Evolutionary conservation across 495 filamentous ascomycete genomes (phyloP).

Genomic region (Alectoria sarmentosa): DNA sequence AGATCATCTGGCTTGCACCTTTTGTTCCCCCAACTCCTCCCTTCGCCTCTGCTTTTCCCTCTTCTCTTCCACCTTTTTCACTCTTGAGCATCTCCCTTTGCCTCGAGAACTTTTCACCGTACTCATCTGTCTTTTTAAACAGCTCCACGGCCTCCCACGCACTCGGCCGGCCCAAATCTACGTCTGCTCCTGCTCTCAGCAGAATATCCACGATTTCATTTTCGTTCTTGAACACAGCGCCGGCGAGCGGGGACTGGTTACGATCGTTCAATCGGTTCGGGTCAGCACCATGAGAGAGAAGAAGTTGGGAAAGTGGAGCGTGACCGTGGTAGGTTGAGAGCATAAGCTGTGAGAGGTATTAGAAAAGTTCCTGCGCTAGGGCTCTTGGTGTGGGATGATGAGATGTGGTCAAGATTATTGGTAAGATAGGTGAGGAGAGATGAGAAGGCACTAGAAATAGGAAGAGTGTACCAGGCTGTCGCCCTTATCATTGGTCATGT

Average conservation of each 20-base stretch:
- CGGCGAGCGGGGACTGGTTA: slow-evolving; percentile 48
- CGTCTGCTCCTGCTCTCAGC: slow-evolving; percentile 44
- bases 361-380: not conserved
- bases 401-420: not conserved
- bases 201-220: slow-evolving; percentile 30
- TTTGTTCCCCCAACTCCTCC: slow-evolving; percentile 18
- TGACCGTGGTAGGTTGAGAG: slow-evolving; percentile 50
- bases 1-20: slow-evolving; percentile 15
- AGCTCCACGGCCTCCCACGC: slow-evolving; percentile 41
- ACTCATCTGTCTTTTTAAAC: slow-evolving; percentile 46
- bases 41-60: not conserved
- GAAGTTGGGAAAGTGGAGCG: slow-evolving; percentile 41
- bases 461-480: slow-evolving; percentile 41
- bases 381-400: not conserved
- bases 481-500: slow-evolving; percentile 50
- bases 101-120: slow-evolving; percentile 37
- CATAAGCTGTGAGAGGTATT: slow-evolving; percentile 37
- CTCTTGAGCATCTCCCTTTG: slow-evolving; percentile 13
- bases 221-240: slow-evolving; percentile 51
- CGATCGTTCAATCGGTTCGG: slow-evolving; percentile 47
- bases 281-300: slow-evolving; percentile 45
- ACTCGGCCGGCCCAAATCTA: slow-evolving; percentile 41
- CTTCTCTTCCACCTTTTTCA: not conserved
- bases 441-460: not conserved
- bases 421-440: not conserved